Percentiles rank a stretch among this genome's conserved stretches.
These are phyloP conservation scores for Mortierella hygrophila DNA, from an alignment of 192 early-diverging fungal species.

Conservation along the genomic window DNA sequence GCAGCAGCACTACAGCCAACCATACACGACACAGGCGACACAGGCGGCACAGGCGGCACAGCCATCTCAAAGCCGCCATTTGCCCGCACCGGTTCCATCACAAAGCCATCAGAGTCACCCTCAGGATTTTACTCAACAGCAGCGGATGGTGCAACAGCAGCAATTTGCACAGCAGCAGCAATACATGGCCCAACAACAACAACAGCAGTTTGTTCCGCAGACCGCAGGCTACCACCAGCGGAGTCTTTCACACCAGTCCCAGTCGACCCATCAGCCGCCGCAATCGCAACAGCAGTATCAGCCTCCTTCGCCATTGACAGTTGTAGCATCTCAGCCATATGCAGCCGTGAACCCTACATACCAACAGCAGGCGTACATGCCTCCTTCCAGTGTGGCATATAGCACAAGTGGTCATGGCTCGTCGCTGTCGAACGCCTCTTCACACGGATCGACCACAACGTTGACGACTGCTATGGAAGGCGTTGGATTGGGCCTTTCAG, in stretches of 20 bases:
- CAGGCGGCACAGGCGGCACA: background rate
- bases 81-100: constrained; percentile 6
- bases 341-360: background rate
- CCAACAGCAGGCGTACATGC: constrained; percentile 23
- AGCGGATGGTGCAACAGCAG: constrained; percentile 17
- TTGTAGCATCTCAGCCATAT: constrained; percentile 22
- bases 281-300: constrained; percentile 15
- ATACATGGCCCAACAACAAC: constrained; percentile 19
- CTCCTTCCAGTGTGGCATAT: constrained; percentile 16
- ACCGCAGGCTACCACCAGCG: constrained; percentile 23
- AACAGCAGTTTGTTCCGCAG: constrained; percentile 12
- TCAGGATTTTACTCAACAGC: constrained; percentile 22
- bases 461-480: constrained; percentile 33
- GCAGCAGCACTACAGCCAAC: constrained; percentile 9
- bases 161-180: constrained; percentile 23
- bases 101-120: constrained; percentile 7
- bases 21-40: background rate
- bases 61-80: constrained; percentile 2
- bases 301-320: constrained; percentile 21
- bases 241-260: constrained; percentile 15
- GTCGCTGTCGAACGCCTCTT: constrained; percentile 17
- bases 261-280: constrained; percentile 8
- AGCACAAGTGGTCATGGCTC: constrained; percentile 15
- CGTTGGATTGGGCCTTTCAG: constrained; percentile 32
- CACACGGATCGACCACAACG: constrained; percentile 10